phyloP scores from a whole-genome alignment of 345 rosid species.

The Bruguiera parviflora region DNA sequence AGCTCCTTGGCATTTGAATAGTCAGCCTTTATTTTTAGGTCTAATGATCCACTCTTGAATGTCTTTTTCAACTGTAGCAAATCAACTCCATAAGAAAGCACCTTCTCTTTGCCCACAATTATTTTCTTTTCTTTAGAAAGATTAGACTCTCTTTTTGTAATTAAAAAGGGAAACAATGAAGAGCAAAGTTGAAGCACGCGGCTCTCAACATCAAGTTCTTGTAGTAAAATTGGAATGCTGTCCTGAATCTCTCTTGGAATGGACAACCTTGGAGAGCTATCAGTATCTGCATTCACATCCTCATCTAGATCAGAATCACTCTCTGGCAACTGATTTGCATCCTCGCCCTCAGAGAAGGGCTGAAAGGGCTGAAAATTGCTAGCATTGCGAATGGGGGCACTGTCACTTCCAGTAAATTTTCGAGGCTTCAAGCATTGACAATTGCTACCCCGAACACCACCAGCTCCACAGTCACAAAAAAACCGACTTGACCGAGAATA shows the following conservation, averaged over 20 bases:
- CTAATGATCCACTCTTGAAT: slow-evolving; percentile 94
- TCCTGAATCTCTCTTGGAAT: slow-evolving; percentile 71
- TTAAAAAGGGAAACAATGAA: slow-evolving; percentile 68
- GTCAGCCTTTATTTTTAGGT: slow-evolving; percentile 94
- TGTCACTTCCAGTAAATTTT: slow-evolving; percentile 66
- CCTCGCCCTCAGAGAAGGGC: slow-evolving; percentile 79
- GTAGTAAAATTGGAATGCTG: slow-evolving; percentile 55
- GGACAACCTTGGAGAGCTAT: slow-evolving; percentile 49
- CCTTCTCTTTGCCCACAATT: slow-evolving; percentile 66
- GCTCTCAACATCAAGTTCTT: slow-evolving; percentile 79
- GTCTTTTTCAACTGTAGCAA: slow-evolving; percentile 94
- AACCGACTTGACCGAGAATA: slow-evolving; percentile 95
- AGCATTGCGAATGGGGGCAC: slow-evolving; percentile 44
- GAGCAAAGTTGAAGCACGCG: slow-evolving; percentile 69
- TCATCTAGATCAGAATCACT: slow-evolving; percentile 95
- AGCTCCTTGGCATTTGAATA: slow-evolving; percentile 92
- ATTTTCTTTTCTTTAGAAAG: slow-evolving; percentile 67
- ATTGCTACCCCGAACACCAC: slow-evolving; percentile 95
- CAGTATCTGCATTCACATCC: slow-evolving; percentile 50
- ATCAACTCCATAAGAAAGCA: slow-evolving; percentile 72
- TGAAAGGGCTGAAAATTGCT: slow-evolving; percentile 67
- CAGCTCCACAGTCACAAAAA: slow-evolving; percentile 99
- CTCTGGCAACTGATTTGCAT: slow-evolving; percentile 76
- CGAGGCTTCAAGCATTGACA: slow-evolving; percentile 98
- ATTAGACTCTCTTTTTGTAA: slow-evolving; percentile 67